phyloP scores from a whole-genome alignment of 2,329 filamentous ascomycete genomes.

The Fusarium zealandicum region DNA sequence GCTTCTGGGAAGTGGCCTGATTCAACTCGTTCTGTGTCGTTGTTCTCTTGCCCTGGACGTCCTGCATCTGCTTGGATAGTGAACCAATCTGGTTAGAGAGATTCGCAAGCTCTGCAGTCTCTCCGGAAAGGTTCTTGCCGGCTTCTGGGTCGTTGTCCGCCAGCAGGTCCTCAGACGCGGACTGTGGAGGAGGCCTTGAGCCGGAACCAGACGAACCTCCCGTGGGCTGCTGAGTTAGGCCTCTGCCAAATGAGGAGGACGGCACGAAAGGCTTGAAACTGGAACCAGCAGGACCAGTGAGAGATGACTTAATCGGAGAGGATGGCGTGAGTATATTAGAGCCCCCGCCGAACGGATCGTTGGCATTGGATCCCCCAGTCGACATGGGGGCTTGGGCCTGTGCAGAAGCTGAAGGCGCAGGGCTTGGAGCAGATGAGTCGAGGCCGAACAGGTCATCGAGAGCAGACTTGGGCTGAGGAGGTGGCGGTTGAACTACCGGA shows the following conservation, averaged over 20 bases:
- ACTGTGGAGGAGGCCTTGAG: conserved; percentile 49
- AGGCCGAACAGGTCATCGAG: conserved; percentile 94
- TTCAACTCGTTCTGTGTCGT: conserved; percentile 82
- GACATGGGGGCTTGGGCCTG: conserved; percentile 68
- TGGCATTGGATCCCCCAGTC: conserved; percentile 74
- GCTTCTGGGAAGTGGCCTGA: conserved; percentile 85
- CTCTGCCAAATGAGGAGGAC: conserved; percentile 89
- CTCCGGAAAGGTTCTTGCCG: conserved; percentile 84
- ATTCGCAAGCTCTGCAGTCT: conserved; percentile 92
- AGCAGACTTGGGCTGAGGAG: conserved; percentile 74
- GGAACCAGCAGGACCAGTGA: conserved; percentile 49
- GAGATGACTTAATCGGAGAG: conserved; percentile 61
- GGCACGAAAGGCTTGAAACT: conserved; percentile 92
- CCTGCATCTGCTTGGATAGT: conserved; percentile 91
- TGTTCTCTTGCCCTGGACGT: conserved; percentile 82
- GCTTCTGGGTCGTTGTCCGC: conserved; percentile 88
- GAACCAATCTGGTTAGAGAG: conserved; percentile 94
- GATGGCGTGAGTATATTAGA: conserved; percentile 56
- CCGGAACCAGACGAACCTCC: conserved; percentile 60
- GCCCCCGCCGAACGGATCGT: conserved; percentile 68
- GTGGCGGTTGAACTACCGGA: conserved; percentile 47
- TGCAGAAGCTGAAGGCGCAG: conserved; percentile 61
- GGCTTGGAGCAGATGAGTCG: conserved; percentile 66
- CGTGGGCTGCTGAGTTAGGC: conserved; percentile 77
- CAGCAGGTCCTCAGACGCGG: conserved; percentile 81